Conservation (phyloP, 2,329 filamentous ascomycete genomes). For the Sporothrix protearum region DNA sequence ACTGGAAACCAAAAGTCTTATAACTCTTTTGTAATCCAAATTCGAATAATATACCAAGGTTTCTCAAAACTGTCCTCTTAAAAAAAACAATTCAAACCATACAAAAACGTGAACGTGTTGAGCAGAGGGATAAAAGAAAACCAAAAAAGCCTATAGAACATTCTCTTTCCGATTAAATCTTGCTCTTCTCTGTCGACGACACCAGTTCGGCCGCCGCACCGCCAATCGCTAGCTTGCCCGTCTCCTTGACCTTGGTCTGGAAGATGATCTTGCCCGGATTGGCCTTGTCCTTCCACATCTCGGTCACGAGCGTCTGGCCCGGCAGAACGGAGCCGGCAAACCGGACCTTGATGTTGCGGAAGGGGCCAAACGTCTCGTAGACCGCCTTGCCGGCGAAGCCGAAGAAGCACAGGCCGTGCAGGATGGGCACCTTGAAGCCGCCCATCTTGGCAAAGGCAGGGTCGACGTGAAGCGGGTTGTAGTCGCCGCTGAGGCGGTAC, state of each 20-base stretch:
- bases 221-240: constrained; percentile 80
- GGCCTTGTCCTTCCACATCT: constrained; percentile 85
- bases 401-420: constrained; percentile 96
- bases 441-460: constrained; percentile 91
- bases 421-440: constrained; percentile 88
- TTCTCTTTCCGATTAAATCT: constrained; percentile 28
- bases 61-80: background rate
- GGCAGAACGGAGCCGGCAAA: constrained; percentile 84
- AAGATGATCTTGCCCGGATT: constrained; percentile 64
- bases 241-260: constrained; percentile 87
- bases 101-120: background rate
- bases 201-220: constrained; percentile 73
- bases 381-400: constrained; percentile 89
- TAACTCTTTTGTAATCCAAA: constrained; percentile 5
- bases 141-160: constrained; percentile 17
- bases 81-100: constrained; percentile 1
- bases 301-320: constrained; percentile 83
- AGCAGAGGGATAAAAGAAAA: background rate
- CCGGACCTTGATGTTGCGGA: constrained; percentile 88
- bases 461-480: constrained; percentile 95
- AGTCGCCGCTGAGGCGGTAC: constrained; percentile 89
- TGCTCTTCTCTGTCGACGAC: constrained; percentile 32
- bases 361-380: constrained; percentile 74
- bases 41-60: background rate
- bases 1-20: background rate